Base-by-base conservation (phyloP, 108 stramenopile species). In the Pinguiococcus pyrenoidosus region DNA sequence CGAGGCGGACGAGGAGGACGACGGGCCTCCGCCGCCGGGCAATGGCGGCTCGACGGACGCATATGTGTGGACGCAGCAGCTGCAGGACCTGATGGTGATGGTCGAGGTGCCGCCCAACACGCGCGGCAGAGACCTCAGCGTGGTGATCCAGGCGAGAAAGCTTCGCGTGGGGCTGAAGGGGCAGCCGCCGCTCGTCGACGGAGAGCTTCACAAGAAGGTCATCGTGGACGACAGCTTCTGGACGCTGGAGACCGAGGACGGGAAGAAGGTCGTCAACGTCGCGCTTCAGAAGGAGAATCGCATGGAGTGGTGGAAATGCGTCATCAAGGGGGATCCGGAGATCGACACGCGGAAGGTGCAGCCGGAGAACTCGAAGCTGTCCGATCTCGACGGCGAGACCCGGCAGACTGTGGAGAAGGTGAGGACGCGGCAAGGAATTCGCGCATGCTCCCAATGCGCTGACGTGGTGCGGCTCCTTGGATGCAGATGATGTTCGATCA, bases 401-500 rank as follows among this genome's bases (percentile, higher is more conserved):
- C 66, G 94, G 25, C 82, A 94, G 57, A 96, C 98, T 12, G 98
- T 99, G 33, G 98, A 96, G 68, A 99, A 99, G 59, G 96, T 99
- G 98, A 96, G 95, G 98, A 14, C 8, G n/a, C 8, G 42, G 14
- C 14, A 9, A 12, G 14, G 9, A 9, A 43, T 14, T 22, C 13
- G 10, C 20, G 9, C 17, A 9, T 12, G 17, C 20, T 20, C 12
- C 9, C 17, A 22, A 42, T 42, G 21, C 9, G 9, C 9, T 12
- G 7, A 18, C 17, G 7, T 7, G 8, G 7, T 42, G 13, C 12
- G 9, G 41, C 41, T 21, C 13, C 12, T 7, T 18, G 8, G 20
- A 42, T 43, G 13, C n/a, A 13, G 12, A 1, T 43, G 21, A 16
- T 17, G 24, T 94, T 82, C 57, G 97, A 99, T 73, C 94, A 96